phyloP scores from a whole-genome alignment of 2,329 filamentous ascomycete species.

The Hymenoscyphus fructigenus region DNA sequence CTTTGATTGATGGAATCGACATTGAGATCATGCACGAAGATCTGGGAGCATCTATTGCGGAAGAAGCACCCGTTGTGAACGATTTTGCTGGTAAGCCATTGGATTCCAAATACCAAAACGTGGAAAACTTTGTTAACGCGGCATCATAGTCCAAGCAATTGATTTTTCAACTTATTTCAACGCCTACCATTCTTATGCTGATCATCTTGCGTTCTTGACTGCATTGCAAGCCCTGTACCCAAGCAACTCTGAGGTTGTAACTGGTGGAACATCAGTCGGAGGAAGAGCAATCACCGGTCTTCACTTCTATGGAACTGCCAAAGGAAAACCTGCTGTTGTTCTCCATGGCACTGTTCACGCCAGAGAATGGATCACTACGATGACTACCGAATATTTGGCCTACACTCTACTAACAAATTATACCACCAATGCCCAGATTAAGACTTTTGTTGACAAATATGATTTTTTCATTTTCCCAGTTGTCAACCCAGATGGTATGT shows the following conservation, averaged over 20 bases:
- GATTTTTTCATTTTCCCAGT: slow-evolving; percentile 66
- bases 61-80: slow-evolving; percentile 34
- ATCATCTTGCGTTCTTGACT: slow-evolving; percentile 50
- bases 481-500: slow-evolving; percentile 58
- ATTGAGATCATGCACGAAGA: slow-evolving; percentile 43
- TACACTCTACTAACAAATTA: slow-evolving; percentile 50
- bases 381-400: slow-evolving; percentile 52
- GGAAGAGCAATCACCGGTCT: slow-evolving; percentile 47
- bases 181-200: slow-evolving; percentile 52
- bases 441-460: slow-evolving; percentile 55
- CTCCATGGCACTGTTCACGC: slow-evolving; percentile 60
- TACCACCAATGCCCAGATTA: slow-evolving; percentile 39
- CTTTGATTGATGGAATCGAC: slow-evolving; percentile 36
- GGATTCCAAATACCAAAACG: neutral
- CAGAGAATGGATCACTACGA: slow-evolving; percentile 59
- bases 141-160: neutral
- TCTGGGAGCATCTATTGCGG: slow-evolving; percentile 43
- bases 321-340: slow-evolving; percentile 51
- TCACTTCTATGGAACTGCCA: slow-evolving; percentile 51
- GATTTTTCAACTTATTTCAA: slow-evolving; percentile 47
- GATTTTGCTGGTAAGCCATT: slow-evolving; percentile 12
- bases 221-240: slow-evolving; percentile 48
- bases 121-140: neutral
- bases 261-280: slow-evolving; percentile 47
- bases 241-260: slow-evolving; percentile 49